These are phyloP conservation scores for Uncinocarpus reesii DNA, from an alignment of 2,329 filamentous ascomycete genomes.

Conservation along the genomic window DNA sequence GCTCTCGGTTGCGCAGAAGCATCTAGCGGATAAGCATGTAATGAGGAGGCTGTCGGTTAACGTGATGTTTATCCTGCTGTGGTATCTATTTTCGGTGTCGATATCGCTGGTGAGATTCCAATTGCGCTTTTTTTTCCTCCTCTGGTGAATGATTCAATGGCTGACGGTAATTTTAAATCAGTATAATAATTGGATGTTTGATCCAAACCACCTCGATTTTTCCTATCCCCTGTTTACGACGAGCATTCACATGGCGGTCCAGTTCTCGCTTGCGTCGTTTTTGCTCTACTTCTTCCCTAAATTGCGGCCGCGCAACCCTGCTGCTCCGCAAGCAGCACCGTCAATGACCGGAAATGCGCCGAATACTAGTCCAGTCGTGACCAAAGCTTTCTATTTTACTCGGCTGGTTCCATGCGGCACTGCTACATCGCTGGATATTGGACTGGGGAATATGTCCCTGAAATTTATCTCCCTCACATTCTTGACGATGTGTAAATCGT, in stretches of 20 bases:
- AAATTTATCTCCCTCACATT: conserved; percentile 96
- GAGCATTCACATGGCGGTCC: conserved; percentile 87
- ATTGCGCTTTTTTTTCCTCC: conserved; percentile 4
- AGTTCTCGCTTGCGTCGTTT: conserved; percentile 67
- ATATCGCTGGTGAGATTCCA: conserved; percentile 68
- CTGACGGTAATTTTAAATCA: too few relatives aligned
- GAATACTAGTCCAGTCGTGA: conserved; percentile 43
- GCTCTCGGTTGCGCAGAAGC: conserved; percentile 57
- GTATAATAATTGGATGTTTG: conserved; percentile 99
- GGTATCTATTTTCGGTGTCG: conserved; percentile 86
- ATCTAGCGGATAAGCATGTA: conserved; percentile 64
- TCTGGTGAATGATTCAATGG: too few relatives aligned
- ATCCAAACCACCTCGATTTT: conserved; percentile 72
- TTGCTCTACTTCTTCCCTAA: conserved; percentile 76
- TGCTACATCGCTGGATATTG: conserved; percentile 90
- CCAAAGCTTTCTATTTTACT: conserved; percentile 71
- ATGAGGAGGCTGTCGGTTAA: conserved; percentile 62
- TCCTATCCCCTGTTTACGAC: conserved; percentile 93
- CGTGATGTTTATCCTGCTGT: conserved; percentile 68
- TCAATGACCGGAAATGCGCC: conserved; percentile 22
- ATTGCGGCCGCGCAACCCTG: conserved; percentile 51
- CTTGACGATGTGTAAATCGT: conserved; percentile 99
- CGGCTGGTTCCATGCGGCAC: conserved; percentile 84
- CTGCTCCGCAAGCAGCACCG: conserved; percentile 7
- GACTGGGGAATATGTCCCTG: conserved; percentile 86